These are phyloP conservation scores for Dendrobium nobile DNA, from an alignment of 106 monocot species.

Conservation along the genomic window DNA sequence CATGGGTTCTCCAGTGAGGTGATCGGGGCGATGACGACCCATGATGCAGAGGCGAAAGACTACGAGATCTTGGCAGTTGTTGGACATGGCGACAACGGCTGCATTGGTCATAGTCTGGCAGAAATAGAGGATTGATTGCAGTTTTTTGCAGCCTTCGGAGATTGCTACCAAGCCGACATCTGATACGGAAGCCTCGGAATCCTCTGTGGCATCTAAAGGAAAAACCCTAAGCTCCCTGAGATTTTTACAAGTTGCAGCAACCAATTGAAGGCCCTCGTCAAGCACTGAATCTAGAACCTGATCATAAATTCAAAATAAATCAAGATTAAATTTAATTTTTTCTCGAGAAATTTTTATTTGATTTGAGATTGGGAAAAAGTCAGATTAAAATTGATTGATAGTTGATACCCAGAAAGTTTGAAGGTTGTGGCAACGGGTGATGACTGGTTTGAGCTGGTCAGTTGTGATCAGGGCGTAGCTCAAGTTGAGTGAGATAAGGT, in stretches of 20 bases:
- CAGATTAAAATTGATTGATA: slow-evolving; percentile 11
- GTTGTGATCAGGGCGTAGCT: slow-evolving; percentile 40
- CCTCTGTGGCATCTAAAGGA: slow-evolving; percentile 32
- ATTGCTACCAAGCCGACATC: slow-evolving; percentile 65
- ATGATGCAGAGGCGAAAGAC: slow-evolving; percentile 89
- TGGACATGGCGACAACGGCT: slow-evolving; percentile 67
- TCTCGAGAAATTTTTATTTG: not conserved
- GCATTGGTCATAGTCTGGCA: slow-evolving; percentile 85
- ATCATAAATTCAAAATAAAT: not conserved
- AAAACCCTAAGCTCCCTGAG: slow-evolving; percentile 51
- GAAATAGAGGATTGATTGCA: slow-evolving; percentile 76
- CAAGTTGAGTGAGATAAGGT: slow-evolving; percentile 58
- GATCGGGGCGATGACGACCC: slow-evolving; percentile 60
- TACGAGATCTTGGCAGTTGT: slow-evolving; percentile 61
- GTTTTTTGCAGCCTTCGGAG: slow-evolving; percentile 73
- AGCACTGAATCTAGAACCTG: slow-evolving; percentile 32
- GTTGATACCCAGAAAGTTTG: slow-evolving; percentile 63
- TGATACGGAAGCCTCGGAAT: slow-evolving; percentile 53
- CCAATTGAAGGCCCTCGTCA: slow-evolving; percentile 38
- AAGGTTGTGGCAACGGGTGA: slow-evolving; percentile 50
- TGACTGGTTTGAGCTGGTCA: slow-evolving; percentile 45
- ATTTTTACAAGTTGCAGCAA: slow-evolving; percentile 47
- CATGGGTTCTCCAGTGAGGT: slow-evolving; percentile 63
- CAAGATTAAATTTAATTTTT: not conserved
- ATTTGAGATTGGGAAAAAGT: not conserved